These are phyloP conservation scores for Tricholoma saponaceum DNA, from an alignment of 768 basidiomycete species.

Conservation along the genomic window DNA sequence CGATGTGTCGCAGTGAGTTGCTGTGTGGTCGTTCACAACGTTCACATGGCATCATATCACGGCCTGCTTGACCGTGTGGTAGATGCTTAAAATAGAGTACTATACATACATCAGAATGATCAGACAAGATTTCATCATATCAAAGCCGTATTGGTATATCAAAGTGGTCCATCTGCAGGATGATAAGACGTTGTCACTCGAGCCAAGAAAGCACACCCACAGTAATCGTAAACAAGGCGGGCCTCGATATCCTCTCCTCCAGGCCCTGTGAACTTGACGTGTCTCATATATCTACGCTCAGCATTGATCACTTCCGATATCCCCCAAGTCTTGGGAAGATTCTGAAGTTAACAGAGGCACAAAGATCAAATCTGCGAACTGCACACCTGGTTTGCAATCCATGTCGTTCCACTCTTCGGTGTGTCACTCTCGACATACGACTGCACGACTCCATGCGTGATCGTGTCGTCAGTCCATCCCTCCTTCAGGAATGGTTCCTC, in stretches of 20 bases:
- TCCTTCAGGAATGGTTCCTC: conserved; percentile 40
- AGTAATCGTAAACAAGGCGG: conserved; percentile 63
- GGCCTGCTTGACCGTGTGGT: too few species aligned
- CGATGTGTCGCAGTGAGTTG: background rate
- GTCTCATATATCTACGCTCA: conserved; percentile 57
- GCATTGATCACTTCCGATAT: conserved; percentile 50
- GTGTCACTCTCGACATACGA: conserved; percentile 57
- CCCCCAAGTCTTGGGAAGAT: conserved; percentile 49
- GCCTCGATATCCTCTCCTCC: conserved; percentile 51
- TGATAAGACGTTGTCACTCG: background rate
- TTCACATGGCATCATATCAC: background rate
- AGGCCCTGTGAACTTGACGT: conserved; percentile 61
- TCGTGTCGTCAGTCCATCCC: conserved; percentile 36
- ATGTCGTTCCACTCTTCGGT: conserved; percentile 52
- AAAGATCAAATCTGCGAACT: background rate
- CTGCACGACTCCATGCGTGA: conserved; percentile 41
- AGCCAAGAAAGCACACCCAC: conserved; percentile 33
- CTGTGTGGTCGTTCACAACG: background rate
- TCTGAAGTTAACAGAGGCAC: background rate
- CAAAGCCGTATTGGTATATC: background rate
- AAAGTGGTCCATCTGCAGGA: background rate
- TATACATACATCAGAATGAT: too few species aligned
- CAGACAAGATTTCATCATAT: background rate
- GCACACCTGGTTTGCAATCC: conserved; percentile 63
- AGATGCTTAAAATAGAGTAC: too few species aligned